phyloP scores from a whole-genome alignment of 371 early-diverging fungal species.

The Mortierella sp. region DNA sequence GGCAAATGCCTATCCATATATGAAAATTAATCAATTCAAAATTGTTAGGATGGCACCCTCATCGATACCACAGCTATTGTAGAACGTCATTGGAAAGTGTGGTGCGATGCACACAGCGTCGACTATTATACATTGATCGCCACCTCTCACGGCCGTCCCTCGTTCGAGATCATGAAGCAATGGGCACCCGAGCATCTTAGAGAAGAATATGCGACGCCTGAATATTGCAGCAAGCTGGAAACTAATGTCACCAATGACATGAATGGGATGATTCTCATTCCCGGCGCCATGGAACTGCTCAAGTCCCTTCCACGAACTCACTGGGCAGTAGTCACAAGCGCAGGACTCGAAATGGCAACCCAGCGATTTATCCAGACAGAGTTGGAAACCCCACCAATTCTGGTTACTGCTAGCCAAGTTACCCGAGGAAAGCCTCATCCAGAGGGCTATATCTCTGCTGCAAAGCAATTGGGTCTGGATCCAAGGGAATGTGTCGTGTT shows the following conservation, averaged over 20 bases:
- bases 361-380: constrained; percentile 55
- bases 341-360: constrained; percentile 57
- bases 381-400: constrained; percentile 53
- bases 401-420: constrained; percentile 61
- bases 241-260: constrained; percentile 25
- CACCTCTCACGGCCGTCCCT: constrained; percentile 63
- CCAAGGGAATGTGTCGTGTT: constrained; percentile 73
- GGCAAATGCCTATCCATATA: not conserved
- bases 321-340: constrained; percentile 66
- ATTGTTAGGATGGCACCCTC: constrained; percentile 62
- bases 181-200: constrained; percentile 55
- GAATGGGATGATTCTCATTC: constrained; percentile 58
- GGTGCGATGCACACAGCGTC: constrained; percentile 51
- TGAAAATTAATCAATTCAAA: not conserved
- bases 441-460: constrained; percentile 71
- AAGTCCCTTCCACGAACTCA: constrained; percentile 27
- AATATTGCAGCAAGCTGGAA: constrained; percentile 54
- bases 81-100: constrained; percentile 54
- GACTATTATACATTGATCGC: constrained; percentile 49
- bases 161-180: constrained; percentile 60
- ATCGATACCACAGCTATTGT: constrained; percentile 58
- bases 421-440: constrained; percentile 73
- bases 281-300: constrained; percentile 55
- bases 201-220: constrained; percentile 42
- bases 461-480: constrained; percentile 60